Percentiles rank a stretch among this genome's conserved stretches.
phyloP scores from a whole-genome alignment of 1,284 basidiomycete species.

The Kwoniella shivajii region DNA sequence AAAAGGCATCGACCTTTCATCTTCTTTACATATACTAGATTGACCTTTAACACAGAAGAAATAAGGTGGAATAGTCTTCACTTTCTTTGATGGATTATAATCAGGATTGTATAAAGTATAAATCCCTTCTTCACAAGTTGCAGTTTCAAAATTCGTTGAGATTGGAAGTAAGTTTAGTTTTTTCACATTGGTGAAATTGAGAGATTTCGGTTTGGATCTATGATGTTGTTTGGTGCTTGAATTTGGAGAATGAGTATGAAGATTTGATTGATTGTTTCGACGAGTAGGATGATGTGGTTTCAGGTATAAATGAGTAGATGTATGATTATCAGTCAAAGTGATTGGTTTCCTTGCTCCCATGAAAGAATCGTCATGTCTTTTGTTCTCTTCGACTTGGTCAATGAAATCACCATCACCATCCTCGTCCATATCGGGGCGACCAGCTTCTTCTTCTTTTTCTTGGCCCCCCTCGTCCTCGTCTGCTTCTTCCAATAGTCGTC shows the following conservation, averaged over 20 bases:
- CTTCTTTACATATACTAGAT: conserved; percentile 1
- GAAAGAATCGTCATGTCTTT: not conserved
- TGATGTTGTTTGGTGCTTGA: not conserved
- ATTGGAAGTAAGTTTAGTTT: not conserved
- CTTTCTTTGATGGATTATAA: not conserved
- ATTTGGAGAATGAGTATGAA: not conserved
- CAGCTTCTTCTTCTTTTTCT: not conserved
- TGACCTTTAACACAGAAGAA: conserved; percentile 1
- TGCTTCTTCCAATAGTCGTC: not conserved
- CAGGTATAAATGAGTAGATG: too few relatives aligned
- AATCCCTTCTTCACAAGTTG: not conserved
- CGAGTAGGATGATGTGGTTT: too few relatives aligned
- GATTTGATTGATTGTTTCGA: too few relatives aligned
- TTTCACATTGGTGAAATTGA: not conserved
- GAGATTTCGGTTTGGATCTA: not conserved
- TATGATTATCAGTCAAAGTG: too few relatives aligned
- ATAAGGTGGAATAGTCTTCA: conserved; percentile 7
- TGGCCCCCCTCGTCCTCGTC: not conserved
- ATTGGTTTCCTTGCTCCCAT: too few relatives aligned
- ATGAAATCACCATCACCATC: not conserved
- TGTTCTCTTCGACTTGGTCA: not conserved
- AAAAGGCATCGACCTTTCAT: conserved; percentile 10
- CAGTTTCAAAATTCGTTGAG: not conserved
- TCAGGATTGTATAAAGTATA: not conserved
- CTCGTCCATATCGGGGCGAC: not conserved